These are phyloP conservation scores for Colletotrichum lini DNA, from an alignment of 2,329 filamentous ascomycete genomes.

Conservation along the genomic window DNA sequence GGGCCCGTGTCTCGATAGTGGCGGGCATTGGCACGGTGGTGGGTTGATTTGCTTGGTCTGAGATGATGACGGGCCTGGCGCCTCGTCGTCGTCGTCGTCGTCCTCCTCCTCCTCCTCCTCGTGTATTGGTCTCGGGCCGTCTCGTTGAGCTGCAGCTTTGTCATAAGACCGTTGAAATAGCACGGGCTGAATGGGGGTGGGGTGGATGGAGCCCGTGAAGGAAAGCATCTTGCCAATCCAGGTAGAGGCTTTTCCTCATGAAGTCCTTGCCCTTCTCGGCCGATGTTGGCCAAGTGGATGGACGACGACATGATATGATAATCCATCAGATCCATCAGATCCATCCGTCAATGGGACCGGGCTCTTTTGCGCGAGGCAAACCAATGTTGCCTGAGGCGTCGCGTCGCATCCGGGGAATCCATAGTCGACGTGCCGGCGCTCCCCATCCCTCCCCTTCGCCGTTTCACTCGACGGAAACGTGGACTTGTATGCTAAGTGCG, in stretches of 20 bases:
- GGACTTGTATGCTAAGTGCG: neutral
- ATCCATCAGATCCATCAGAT: neutral
- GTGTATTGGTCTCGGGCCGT: neutral
- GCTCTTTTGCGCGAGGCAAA: neutral
- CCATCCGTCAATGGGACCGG: neutral
- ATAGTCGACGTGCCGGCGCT: slow-evolving; percentile 1
- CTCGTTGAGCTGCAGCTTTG: neutral
- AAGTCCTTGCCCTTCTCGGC: neutral
- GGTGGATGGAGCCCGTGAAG: neutral
- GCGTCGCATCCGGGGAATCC: slow-evolving; percentile 6
- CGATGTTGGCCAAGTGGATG: neutral
- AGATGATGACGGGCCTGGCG: neutral
- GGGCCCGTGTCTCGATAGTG: neutral
- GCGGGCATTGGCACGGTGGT: neutral
- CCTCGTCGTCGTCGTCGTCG: neutral
- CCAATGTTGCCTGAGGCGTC: neutral
- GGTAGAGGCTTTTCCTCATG: neutral
- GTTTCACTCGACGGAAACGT: neutral
- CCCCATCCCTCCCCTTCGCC: no score
- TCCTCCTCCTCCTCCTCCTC: no score
- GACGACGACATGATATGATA: neutral
- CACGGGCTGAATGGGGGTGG: neutral
- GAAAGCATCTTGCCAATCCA: neutral
- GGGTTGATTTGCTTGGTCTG: slow-evolving; percentile 7
- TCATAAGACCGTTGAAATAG: neutral